A percentile compares a stretch with the other conserved stretches of the same genome.
These are phyloP conservation scores for Cryptococcus sp. DNA, from an alignment of 1,284 basidiomycete species.

Conservation along the genomic window DNA sequence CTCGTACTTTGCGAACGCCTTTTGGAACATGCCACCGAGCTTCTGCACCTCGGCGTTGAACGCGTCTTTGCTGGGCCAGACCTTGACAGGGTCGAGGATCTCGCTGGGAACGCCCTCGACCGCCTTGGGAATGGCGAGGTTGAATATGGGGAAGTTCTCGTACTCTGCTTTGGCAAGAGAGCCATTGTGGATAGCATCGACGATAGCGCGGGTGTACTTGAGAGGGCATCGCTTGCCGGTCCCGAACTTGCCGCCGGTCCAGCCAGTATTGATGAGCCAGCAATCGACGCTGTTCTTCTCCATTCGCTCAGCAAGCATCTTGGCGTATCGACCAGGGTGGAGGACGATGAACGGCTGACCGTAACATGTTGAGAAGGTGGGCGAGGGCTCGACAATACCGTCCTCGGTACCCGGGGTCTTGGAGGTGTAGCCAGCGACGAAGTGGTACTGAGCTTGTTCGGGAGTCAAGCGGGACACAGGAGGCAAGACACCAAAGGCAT, in stretches of 20 bases:
- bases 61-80: slow-evolving; percentile 82
- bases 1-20: slow-evolving; percentile 88
- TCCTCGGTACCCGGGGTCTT: slow-evolving; percentile 91
- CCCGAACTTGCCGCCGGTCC: slow-evolving; percentile 95
- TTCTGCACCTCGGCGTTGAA: slow-evolving; percentile 82
- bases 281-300: slow-evolving; percentile 85
- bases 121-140: slow-evolving; percentile 74
- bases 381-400: slow-evolving; percentile 95
- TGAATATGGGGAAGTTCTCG: slow-evolving; percentile 78
- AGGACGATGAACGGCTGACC: slow-evolving; percentile 98
- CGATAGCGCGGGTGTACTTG: slow-evolving; percentile 92
- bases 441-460: slow-evolving; percentile 96
- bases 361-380: slow-evolving; percentile 99
- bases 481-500: slow-evolving; percentile 96
- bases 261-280: slow-evolving; percentile 99
- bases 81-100: slow-evolving; percentile 78
- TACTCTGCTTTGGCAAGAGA: slow-evolving; percentile 82
- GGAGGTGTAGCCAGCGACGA: slow-evolving; percentile 94
- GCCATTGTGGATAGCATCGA: slow-evolving; percentile 96
- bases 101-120: slow-evolving; percentile 84
- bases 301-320: slow-evolving; percentile 98
- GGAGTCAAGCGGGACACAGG: slow-evolving; percentile 91
- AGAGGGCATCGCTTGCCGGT: slow-evolving; percentile 88
- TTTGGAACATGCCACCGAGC: slow-evolving; percentile 87
- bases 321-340: slow-evolving; percentile 90